phyloP scores from a whole-genome alignment of 192 early-diverging fungal genomes.

The Dimargaris cristalligena region DNA sequence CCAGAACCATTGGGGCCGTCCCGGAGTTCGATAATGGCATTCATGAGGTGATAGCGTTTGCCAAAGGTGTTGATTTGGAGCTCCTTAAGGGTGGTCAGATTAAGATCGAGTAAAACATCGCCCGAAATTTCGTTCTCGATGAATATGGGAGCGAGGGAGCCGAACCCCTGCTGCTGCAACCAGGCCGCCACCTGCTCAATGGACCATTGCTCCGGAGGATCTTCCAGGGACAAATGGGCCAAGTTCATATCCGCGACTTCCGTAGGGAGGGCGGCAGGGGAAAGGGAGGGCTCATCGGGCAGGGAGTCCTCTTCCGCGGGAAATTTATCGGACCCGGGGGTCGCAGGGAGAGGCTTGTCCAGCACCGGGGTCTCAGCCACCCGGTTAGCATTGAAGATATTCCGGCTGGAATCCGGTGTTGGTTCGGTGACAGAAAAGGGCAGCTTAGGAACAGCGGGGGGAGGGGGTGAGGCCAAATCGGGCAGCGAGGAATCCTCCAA shows the following conservation, averaged over 20 bases:
- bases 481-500: neutral
- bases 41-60: constrained; percentile 49
- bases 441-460: neutral
- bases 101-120: constrained; percentile 39
- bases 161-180: constrained; percentile 35
- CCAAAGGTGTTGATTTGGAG: constrained; percentile 43
- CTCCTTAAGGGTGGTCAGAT: constrained; percentile 44
- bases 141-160: constrained; percentile 26
- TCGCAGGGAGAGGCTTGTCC: neutral
- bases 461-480: neutral
- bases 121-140: constrained; percentile 54
- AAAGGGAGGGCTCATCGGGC: no score
- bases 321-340: neutral
- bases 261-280: no score
- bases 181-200: constrained; percentile 39
- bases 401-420: neutral
- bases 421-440: neutral
- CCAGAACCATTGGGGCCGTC: no score
- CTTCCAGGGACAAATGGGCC: neutral
- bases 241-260: neutral
- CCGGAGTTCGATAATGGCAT: constrained; percentile 36
- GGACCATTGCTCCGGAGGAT: constrained; percentile 32
- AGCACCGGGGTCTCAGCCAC: neutral
- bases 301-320: neutral
- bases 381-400: neutral